A percentile compares a stretch with the other conserved stretches of the same genome.
Evolutionary conservation across 2,329 filamentous ascomycete genomes (phyloP).

Genomic region (Aspergillus ruber): DNA sequence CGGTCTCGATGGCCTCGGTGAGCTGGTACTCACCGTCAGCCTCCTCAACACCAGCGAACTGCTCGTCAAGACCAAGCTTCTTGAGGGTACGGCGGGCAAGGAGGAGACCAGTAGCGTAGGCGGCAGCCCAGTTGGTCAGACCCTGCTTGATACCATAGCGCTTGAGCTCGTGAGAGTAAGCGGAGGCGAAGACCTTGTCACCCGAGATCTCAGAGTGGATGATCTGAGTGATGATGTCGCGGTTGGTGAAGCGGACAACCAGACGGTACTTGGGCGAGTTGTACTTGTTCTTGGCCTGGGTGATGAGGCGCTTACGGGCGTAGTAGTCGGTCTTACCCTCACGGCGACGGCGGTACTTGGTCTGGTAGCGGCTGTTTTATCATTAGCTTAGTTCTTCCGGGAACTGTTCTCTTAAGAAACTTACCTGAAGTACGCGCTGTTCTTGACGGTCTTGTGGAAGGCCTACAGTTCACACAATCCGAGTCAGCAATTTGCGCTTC

Average conservation of each 20-base stretch:
- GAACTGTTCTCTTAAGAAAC: constrained; percentile 30
- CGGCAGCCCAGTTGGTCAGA: constrained; percentile 98
- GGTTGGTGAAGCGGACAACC: constrained; percentile 98
- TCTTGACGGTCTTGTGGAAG: constrained; percentile 96
- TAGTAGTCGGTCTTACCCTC: constrained; percentile 99
- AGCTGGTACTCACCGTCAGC: constrained; percentile 91
- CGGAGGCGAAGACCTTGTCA: constrained; percentile 90
- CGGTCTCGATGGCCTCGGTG: constrained; percentile 87
- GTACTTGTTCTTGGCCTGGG: constrained; percentile 99
- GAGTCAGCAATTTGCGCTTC: constrained; percentile 99
- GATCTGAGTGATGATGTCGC: constrained; percentile 98
- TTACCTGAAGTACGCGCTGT: constrained; percentile 97
- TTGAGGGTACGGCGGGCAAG: constrained; percentile 92
- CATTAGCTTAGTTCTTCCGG: constrained; percentile 8
- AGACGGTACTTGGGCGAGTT: constrained; percentile 99
- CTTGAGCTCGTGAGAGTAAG: constrained; percentile 96
- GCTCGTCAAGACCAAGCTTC: constrained; percentile 93
- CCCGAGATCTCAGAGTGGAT: constrained; percentile 92
- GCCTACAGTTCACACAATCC: constrained; percentile 57
- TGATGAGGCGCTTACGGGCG: constrained; percentile 98
- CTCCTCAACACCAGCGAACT: constrained; percentile 95
- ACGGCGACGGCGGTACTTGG: constrained; percentile 98
- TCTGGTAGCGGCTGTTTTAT: constrained; percentile 80
- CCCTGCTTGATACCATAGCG: constrained; percentile 97
- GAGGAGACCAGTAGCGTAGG: constrained; percentile 93